A percentile compares a stretch with the other conserved stretches of the same genome.
Evolutionary conservation across 805 yeast genomes (phyloP).

Genomic region (Hemisphaericaspora nanyangensis): DNA sequence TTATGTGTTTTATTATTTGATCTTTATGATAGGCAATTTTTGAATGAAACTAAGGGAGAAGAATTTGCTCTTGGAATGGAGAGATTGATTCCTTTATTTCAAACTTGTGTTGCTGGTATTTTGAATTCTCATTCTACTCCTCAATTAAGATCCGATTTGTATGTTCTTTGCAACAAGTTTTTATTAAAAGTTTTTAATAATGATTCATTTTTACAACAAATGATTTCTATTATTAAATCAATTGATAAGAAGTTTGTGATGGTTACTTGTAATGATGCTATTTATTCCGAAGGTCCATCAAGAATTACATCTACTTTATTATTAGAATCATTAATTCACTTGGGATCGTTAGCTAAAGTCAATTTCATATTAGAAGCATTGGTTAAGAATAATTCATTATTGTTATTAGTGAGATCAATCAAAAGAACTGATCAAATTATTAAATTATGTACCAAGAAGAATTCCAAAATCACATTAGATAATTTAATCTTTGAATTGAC

Average conservation of each 20-base stretch:
- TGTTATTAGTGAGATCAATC: slow-evolving; percentile 62
- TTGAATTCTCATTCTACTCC: slow-evolving; percentile 66
- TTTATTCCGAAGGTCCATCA: slow-evolving; percentile 72
- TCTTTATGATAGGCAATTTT: slow-evolving; percentile 42
- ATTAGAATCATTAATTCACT: slow-evolving; percentile 60
- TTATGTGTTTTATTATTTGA: slow-evolving; percentile 69
- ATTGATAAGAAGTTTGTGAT: slow-evolving; percentile 59
- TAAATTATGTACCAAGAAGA: slow-evolving; percentile 23
- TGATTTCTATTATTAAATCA: slow-evolving; percentile 53
- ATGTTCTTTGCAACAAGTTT: slow-evolving; percentile 66
- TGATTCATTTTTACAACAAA: slow-evolving; percentile 40
- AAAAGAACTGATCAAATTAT: slow-evolving; percentile 67
- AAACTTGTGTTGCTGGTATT: slow-evolving; percentile 71
- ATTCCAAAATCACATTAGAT: slow-evolving; percentile 42
- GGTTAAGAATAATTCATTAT: slow-evolving; percentile 61
- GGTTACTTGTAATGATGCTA: slow-evolving; percentile 70
- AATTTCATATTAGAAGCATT: slow-evolving; percentile 59
- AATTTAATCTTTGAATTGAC: slow-evolving; percentile 69
- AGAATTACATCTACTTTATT: slow-evolving; percentile 74
- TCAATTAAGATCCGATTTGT: slow-evolving; percentile 71
- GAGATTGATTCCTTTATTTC: slow-evolving; percentile 65
- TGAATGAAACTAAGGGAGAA: slow-evolving; percentile 11
- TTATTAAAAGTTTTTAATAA: slow-evolving; percentile 48
- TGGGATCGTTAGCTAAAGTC: slow-evolving; percentile 50
- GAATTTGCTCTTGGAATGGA: slow-evolving; percentile 31